Percentiles rank a stretch among this genome's conserved stretches.
Conservation (phyloP, 495 filamentous ascomycete genomes). For the Neurospora sp. region DNA sequence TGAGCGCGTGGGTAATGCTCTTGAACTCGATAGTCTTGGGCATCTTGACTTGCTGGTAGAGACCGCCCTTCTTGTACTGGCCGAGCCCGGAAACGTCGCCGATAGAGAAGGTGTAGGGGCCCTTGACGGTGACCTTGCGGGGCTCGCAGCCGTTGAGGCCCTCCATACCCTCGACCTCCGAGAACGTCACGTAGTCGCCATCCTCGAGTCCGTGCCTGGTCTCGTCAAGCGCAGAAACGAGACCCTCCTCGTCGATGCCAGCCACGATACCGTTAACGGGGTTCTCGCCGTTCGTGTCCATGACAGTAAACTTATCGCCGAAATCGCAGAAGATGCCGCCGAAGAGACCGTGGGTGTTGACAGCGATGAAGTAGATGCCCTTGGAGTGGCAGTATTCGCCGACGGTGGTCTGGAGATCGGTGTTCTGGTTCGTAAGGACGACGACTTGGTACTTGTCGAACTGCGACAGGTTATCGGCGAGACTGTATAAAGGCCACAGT, state of each 20-base stretch:
- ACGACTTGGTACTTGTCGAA: constrained; percentile 85
- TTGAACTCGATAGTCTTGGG: constrained; percentile 90
- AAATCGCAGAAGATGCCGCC: constrained; percentile 97
- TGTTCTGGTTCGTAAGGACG: constrained; percentile 74
- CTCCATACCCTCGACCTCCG: constrained; percentile 90
- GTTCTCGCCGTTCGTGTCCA: constrained; percentile 85
- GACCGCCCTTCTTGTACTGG: constrained; percentile 73
- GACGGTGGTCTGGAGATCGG: constrained; percentile 69
- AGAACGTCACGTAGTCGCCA: constrained; percentile 92
- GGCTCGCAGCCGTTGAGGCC: constrained; percentile 71
- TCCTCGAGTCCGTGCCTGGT: constrained; percentile 92
- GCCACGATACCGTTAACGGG: constrained; percentile 84
- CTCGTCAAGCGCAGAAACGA: constrained; percentile 93
- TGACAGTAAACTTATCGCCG: constrained; percentile 80
- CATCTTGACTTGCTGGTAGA: constrained; percentile 96
- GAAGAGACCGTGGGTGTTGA: constrained; percentile 88
- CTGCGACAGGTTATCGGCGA: constrained; percentile 60
- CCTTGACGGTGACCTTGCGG: constrained; percentile 85
- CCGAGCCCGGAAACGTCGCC: constrained; percentile 84
- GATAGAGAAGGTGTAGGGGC: constrained; percentile 94
- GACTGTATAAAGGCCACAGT: constrained; percentile 24
- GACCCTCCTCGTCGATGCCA: constrained; percentile 72
- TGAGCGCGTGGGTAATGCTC: constrained; percentile 59
- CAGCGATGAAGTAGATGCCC: constrained; percentile 77
- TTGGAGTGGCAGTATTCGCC: constrained; percentile 90